phyloP scores from a whole-genome alignment of 345 rosid species.

The Acer saccharum region DNA sequence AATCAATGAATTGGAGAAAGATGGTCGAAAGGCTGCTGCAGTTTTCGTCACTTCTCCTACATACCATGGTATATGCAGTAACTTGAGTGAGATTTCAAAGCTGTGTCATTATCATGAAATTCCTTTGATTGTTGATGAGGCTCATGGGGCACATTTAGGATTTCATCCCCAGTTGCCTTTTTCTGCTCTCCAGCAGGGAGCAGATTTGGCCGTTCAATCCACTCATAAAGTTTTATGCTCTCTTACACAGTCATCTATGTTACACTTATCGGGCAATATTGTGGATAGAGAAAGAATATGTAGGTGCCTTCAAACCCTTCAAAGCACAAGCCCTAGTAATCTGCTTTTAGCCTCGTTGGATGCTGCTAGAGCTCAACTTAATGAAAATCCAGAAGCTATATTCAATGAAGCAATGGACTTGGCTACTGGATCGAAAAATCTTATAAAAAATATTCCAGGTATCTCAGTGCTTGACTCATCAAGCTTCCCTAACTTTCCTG shows the following conservation, averaged over 20 bases:
- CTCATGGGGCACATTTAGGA: constrained; percentile 64
- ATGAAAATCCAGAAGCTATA: constrained; percentile 39
- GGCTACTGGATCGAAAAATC: constrained; percentile 34
- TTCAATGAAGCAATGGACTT: constrained; percentile 42
- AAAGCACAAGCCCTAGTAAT: constrained; percentile 59
- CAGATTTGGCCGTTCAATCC: constrained; percentile 46
- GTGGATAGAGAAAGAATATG: constrained; percentile 49
- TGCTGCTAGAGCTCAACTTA: constrained; percentile 64
- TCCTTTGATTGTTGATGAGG: constrained; percentile 62
- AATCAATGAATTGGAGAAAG: constrained; percentile 45
- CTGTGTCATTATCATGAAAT: constrained; percentile 49
- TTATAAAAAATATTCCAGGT: constrained; percentile 36
- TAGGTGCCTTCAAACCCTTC: constrained; percentile 56
- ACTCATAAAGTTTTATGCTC: constrained; percentile 52
- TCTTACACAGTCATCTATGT: constrained; percentile 68
- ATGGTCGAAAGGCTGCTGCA: constrained; percentile 51
- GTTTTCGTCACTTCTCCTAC: constrained; percentile 69
- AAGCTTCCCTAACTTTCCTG: constrained; percentile 30
- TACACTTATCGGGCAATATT: constrained; percentile 53
- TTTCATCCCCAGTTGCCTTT: constrained; percentile 42
- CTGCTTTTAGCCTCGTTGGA: constrained; percentile 65
- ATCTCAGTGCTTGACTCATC: constrained; percentile 35
- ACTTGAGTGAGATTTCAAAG: constrained; percentile 43
- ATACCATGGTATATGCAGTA: constrained; percentile 66
- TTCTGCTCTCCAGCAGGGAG: constrained; percentile 51